Evolutionary conservation across 2,329 filamentous ascomycete genomes (phyloP).

Genomic region (Calonectria naviculata): DNA sequence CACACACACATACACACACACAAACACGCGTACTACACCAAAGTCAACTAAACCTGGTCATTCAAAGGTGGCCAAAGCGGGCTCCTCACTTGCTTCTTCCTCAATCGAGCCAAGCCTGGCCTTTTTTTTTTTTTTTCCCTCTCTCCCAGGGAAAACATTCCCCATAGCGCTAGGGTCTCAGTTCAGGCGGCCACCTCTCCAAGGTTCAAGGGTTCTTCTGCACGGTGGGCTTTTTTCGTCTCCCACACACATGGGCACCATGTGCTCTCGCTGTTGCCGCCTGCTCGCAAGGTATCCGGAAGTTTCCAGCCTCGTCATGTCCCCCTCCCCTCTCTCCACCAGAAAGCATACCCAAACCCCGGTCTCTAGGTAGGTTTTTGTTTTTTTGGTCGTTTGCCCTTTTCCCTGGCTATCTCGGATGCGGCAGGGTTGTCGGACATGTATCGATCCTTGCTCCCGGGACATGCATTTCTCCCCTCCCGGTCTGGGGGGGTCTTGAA

Average conservation of each 20-base stretch:
- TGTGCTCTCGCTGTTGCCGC: not conserved
- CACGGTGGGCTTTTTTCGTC: not conserved
- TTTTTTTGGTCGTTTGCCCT: not conserved
- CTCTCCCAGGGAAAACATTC: not conserved
- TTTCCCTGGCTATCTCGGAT: not conserved
- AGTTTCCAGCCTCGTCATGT: not conserved
- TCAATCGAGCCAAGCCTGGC: not conserved
- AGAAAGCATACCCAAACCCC: not conserved
- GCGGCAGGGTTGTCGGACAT: slow-evolving; percentile 2
- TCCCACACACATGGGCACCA: not conserved
- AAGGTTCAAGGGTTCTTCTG: slow-evolving; percentile 1
- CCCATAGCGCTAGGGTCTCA: slow-evolving; percentile 25
- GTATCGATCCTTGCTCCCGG: not conserved
- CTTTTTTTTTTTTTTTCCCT: slow-evolving; percentile 7
- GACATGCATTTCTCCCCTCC: not conserved
- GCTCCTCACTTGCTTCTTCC: not conserved
- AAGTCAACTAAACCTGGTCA: not conserved
- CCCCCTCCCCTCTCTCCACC: not conserved
- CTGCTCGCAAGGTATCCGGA: slow-evolving; percentile 1
- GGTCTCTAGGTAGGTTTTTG: not conserved
- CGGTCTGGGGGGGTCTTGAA: not conserved
- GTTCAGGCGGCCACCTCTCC: slow-evolving; percentile 17
- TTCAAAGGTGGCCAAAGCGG: slow-evolving; percentile 3
- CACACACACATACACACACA: not conserved
- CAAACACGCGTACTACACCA: not conserved